Percentiles rank a stretch among this genome's conserved stretches.
Conservation (phyloP, 768 basidiomycete genomes). For the Leccinellum albellum region DNA sequence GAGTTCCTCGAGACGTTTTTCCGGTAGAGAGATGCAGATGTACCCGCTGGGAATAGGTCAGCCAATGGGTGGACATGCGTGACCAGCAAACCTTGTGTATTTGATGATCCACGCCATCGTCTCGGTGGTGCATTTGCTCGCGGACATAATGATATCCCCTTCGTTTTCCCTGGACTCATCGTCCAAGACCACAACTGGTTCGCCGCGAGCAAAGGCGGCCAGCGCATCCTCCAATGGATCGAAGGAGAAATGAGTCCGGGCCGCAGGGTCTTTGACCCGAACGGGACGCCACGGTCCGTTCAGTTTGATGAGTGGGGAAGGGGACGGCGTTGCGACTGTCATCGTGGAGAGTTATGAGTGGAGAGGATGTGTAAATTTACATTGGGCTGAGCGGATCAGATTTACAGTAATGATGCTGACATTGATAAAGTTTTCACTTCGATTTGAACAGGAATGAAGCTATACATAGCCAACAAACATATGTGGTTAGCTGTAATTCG, state of each 20-base stretch:
- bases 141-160: conserved; percentile 92
- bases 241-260: conserved; percentile 53
- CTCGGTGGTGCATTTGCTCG: conserved; percentile 78
- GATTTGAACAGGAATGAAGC: too few relatives aligned
- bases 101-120: conserved; percentile 99
- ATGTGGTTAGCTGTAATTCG: too few relatives aligned
- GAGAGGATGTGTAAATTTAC: too few relatives aligned
- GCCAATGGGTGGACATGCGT: background rate
- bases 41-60: conserved; percentile 64
- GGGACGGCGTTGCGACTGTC: conserved; percentile 2
- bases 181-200: conserved; percentile 97
- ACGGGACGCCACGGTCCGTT: conserved; percentile 25
- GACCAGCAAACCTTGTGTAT: conserved; percentile 73
- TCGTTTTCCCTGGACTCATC: conserved; percentile 96
- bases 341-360: too few relatives aligned
- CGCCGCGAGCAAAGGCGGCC: conserved; percentile 69
- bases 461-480: too few relatives aligned
- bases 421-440: too few relatives aligned
- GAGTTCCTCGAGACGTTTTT: conserved; percentile 69
- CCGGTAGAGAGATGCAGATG: conserved; percentile 84
- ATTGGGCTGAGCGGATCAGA: too few relatives aligned
- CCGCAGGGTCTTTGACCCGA: conserved; percentile 14
- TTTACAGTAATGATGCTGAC: too few relatives aligned
- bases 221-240: conserved; percentile 81
- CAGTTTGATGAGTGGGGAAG: conserved; percentile 1